These are phyloP conservation scores for Leishmania mexicana DNA, from an alignment of 208 protist species.

Conservation along the genomic window DNA sequence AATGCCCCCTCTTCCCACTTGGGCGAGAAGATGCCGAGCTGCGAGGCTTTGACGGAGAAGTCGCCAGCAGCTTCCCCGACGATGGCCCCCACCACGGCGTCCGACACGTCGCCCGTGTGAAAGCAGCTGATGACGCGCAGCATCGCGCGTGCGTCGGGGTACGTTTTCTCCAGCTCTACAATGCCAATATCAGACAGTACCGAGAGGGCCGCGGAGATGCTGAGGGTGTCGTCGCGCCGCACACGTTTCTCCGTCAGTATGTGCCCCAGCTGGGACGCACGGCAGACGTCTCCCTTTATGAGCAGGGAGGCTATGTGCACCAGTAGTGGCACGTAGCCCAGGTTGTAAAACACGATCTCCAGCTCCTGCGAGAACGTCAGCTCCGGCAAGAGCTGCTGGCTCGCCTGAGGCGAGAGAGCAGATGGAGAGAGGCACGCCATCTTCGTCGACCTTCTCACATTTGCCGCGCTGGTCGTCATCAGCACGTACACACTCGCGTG, in stretches of 20 bases:
- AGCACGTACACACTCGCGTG: constrained; percentile 72
- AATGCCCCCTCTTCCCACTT: constrained; percentile 75
- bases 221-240: constrained; percentile 48
- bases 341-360: constrained; percentile 33
- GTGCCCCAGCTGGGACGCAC: constrained; percentile 24
- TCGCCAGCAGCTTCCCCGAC: constrained; percentile 42
- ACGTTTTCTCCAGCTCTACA: constrained; percentile 36
- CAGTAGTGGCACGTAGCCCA: constrained; percentile 78
- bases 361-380: constrained; percentile 27
- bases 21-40: constrained; percentile 60
- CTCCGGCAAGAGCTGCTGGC: constrained; percentile 43
- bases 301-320: constrained; percentile 59
- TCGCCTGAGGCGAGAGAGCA: constrained; percentile 40
- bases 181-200: constrained; percentile 63
- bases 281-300: constrained; percentile 40
- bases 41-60: constrained; percentile 44
- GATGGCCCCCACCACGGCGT: constrained; percentile 52
- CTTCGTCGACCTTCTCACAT: constrained; percentile 26
- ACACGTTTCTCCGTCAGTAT: constrained; percentile 35
- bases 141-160: constrained; percentile 33
- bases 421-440: constrained; percentile 33
- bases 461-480: constrained; percentile 50
- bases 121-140: constrained; percentile 64
- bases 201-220: constrained; percentile 51
- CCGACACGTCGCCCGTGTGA: constrained; percentile 59